phyloP scores from a whole-genome alignment of 2,329 filamentous ascomycete genomes.

The Fusarium azukiicola region DNA sequence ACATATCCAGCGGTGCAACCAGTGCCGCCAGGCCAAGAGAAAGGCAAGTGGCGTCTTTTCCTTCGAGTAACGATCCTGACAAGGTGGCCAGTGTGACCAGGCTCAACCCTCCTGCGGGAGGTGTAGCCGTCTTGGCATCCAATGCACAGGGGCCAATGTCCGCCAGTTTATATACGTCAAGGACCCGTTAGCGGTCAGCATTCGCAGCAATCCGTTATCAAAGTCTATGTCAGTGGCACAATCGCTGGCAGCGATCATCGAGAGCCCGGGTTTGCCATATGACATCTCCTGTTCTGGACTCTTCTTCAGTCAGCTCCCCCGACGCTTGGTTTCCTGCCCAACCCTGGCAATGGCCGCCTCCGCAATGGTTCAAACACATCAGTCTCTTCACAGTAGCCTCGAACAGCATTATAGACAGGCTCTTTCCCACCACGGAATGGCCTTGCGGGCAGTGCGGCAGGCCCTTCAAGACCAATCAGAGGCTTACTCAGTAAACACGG shows the following conservation, averaged over 20 bases:
- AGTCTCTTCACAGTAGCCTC: background rate
- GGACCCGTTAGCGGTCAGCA: background rate
- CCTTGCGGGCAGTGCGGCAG: background rate
- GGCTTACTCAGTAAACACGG: slow-evolving; percentile 12
- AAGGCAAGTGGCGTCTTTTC: background rate
- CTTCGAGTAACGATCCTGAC: background rate
- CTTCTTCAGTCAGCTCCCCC: slow-evolving; percentile 7
- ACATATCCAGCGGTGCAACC: slow-evolving; percentile 9
- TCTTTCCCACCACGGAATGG: background rate
- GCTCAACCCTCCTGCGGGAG: slow-evolving; percentile 13
- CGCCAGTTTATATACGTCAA: background rate
- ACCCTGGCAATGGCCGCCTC: background rate
- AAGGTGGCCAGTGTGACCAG: slow-evolving; percentile 4
- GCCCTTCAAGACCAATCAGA: background rate
- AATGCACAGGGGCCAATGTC: slow-evolving; percentile 5
- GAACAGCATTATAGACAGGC: background rate
- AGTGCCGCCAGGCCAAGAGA: slow-evolving; percentile 17
- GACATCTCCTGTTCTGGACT: background rate
- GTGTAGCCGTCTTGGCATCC: background rate
- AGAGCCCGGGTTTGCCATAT: background rate
- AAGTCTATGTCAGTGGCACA: background rate
- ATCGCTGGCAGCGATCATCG: slow-evolving; percentile 4
- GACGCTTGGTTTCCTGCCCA: background rate
- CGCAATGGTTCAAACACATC: slow-evolving; percentile 12
- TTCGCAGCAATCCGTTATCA: background rate